Conservation (phyloP, 2,329 filamentous ascomycete genomes). For the Annulohypoxylon truncatum region DNA sequence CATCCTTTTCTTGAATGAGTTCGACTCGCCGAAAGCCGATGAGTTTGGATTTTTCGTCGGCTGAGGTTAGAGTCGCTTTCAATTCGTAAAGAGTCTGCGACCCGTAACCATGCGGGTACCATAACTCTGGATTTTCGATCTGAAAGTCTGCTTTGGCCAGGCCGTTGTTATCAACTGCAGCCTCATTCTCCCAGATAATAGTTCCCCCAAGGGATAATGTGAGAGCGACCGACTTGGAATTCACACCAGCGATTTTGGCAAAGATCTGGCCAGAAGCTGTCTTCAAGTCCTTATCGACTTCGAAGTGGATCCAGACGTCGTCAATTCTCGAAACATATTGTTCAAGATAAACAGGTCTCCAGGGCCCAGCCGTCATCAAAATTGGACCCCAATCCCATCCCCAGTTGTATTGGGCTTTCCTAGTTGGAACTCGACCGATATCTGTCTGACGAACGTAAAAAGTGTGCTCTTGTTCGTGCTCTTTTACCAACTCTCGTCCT, state of each 20-base stretch:
- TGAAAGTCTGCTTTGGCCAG: slow-evolving; percentile 47
- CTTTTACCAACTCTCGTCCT: slow-evolving; percentile 63
- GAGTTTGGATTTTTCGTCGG: slow-evolving; percentile 54
- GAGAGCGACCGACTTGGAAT: slow-evolving; percentile 46
- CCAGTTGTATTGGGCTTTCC: slow-evolving; percentile 79
- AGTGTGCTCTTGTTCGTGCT: slow-evolving; percentile 64
- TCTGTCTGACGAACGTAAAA: slow-evolving; percentile 65
- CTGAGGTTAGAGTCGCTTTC: slow-evolving; percentile 39
- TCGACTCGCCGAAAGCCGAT: slow-evolving; percentile 67
- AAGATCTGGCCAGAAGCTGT: slow-evolving; percentile 53
- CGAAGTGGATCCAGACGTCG: slow-evolving; percentile 63
- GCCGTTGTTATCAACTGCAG: slow-evolving; percentile 33
- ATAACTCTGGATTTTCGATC: slow-evolving; percentile 60
- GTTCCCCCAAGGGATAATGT: slow-evolving; percentile 42
- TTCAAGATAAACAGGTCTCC: slow-evolving; percentile 75
- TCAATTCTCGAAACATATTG: slow-evolving; percentile 68
- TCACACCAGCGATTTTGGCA: slow-evolving; percentile 53
- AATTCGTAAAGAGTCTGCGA: slow-evolving; percentile 64
- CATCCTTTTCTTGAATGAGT: slow-evolving; percentile 57
- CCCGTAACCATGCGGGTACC: slow-evolving; percentile 53
- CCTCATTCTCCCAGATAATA: slow-evolving; percentile 40
- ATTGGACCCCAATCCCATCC: slow-evolving; percentile 79
- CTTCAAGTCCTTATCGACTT: slow-evolving; percentile 53
- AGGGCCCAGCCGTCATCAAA: slow-evolving; percentile 71
- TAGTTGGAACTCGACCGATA: slow-evolving; percentile 58